Evolutionary conservation across 1,139 yeast species (phyloP).

Genomic region (Yamadazyma sp.): DNA sequence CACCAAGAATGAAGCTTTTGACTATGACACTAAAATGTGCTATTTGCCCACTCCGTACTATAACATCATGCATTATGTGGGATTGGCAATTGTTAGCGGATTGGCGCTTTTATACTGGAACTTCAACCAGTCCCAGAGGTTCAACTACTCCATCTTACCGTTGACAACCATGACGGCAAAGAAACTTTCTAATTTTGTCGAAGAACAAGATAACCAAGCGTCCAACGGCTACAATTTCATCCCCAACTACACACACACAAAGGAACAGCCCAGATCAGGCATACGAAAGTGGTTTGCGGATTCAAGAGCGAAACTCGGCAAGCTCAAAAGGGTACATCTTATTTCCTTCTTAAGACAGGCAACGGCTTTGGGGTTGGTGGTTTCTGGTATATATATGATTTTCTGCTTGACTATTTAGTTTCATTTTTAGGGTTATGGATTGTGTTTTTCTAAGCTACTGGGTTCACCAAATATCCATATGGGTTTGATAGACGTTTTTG

Average conservation of each 20-base stretch:
- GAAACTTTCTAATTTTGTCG: conserved; percentile 23
- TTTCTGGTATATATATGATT: conserved; percentile 20
- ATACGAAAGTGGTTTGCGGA: neutral
- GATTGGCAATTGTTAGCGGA: conserved; percentile 36
- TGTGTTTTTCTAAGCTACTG: too few relatives aligned
- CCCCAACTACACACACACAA: conserved; percentile 4
- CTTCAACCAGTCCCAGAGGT: conserved; percentile 23
- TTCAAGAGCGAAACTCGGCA: too few relatives aligned
- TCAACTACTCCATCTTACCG: conserved; percentile 17
- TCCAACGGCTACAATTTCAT: neutral
- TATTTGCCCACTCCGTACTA: conserved; percentile 50
- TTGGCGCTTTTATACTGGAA: conserved; percentile 31
- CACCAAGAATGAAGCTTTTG: conserved; percentile 20
- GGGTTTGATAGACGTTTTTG: neutral
- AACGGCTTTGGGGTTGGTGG: conserved; percentile 16
- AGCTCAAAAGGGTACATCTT: conserved; percentile 16
- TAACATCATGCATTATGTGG: conserved; percentile 39
- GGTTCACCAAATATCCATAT: too few relatives aligned
- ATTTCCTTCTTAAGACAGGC: conserved; percentile 20
- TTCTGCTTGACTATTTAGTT: conserved; percentile 10
- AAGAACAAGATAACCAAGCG: conserved; percentile 20
- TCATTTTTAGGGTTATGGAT: neutral
- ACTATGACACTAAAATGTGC: conserved; percentile 45
- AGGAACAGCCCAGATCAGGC: neutral
- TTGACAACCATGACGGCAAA: conserved; percentile 16